Percentiles rank a stretch among this genome's conserved stretches.
Evolutionary conservation across 768 basidiomycete genomes (phyloP).

Genomic region (Xerocomus spinulosus): DNA sequence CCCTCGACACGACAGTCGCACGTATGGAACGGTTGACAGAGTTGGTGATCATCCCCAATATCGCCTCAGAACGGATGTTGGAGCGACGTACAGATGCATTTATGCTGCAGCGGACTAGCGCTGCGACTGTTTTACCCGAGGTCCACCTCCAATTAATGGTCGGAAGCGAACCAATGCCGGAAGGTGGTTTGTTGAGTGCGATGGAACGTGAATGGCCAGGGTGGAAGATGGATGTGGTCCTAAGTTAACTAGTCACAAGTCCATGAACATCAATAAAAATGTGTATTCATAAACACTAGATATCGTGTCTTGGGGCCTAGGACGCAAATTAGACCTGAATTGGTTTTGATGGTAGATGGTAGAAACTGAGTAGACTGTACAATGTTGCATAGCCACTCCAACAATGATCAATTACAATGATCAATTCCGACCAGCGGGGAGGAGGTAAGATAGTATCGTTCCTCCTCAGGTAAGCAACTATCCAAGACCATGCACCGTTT

Average conservation of each 20-base stretch:
- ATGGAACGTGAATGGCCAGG: conserved; percentile 1
- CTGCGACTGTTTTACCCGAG: neutral
- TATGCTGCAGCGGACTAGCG: neutral
- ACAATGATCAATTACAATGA: neutral
- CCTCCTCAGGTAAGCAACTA: too few species aligned
- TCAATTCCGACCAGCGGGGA: neutral
- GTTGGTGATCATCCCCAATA: neutral
- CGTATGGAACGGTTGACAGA: conserved; percentile 3
- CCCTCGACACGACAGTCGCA: conserved; percentile 5
- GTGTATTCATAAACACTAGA: too few species aligned
- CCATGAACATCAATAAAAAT: too few species aligned
- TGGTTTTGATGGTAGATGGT: too few species aligned
- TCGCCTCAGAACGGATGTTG: conserved; percentile 9
- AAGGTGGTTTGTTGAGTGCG: neutral
- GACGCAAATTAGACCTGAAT: too few species aligned
- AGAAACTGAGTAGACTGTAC: too few species aligned
- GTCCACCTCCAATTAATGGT: neutral
- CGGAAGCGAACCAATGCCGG: too few species aligned
- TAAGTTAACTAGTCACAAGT: too few species aligned
- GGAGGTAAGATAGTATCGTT: too few species aligned
- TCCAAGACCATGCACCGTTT: conserved; percentile 5
- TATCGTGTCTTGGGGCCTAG: too few species aligned
- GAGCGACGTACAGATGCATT: conserved; percentile 5
- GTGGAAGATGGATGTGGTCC: conserved; percentile 1
- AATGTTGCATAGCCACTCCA: too few species aligned